phyloP scores from a whole-genome alignment of 1,139 yeast genomes.

The Taiozyma onychis region DNA sequence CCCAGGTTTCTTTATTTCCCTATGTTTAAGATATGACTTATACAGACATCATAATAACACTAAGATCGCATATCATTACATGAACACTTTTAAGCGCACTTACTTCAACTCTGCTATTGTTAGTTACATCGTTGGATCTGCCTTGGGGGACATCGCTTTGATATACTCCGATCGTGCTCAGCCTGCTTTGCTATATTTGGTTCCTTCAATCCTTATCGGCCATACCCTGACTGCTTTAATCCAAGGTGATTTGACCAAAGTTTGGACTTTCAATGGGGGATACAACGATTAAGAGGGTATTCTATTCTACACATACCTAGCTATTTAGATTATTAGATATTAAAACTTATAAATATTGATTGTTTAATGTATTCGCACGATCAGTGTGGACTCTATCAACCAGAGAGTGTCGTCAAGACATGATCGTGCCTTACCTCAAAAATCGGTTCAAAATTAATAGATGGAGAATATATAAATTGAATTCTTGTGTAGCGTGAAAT shows the following conservation, averaged over 20 bases:
- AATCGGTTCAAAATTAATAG: not conserved
- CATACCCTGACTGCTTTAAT: slow-evolving; percentile 28
- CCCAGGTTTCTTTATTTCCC: slow-evolving; percentile 47
- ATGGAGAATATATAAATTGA: not conserved
- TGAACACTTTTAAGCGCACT: slow-evolving; percentile 30
- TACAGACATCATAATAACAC: slow-evolving; percentile 29
- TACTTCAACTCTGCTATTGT: slow-evolving; percentile 40
- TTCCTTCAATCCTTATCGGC: slow-evolving; percentile 43
- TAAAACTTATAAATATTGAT: no score
- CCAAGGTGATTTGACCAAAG: slow-evolving; percentile 35
- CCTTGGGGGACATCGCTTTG: slow-evolving; percentile 37
- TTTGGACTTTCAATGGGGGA: slow-evolving; percentile 14
- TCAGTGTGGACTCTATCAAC: no score
- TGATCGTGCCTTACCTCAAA: no score
- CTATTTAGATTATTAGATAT: no score
- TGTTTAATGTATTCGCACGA: no score
- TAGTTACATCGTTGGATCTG: slow-evolving; percentile 42
- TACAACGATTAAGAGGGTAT: no score
- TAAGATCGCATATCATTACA: slow-evolving; percentile 6
- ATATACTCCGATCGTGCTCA: slow-evolving; percentile 43
- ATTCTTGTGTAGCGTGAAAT: not conserved
- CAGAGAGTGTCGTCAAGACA: no score
- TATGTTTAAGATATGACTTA: slow-evolving; percentile 47
- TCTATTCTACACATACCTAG: no score
- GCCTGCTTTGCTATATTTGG: slow-evolving; percentile 62